Conservation (phyloP, 2,329 filamentous ascomycete species). For the Dryadomyces quercivorus region DNA sequence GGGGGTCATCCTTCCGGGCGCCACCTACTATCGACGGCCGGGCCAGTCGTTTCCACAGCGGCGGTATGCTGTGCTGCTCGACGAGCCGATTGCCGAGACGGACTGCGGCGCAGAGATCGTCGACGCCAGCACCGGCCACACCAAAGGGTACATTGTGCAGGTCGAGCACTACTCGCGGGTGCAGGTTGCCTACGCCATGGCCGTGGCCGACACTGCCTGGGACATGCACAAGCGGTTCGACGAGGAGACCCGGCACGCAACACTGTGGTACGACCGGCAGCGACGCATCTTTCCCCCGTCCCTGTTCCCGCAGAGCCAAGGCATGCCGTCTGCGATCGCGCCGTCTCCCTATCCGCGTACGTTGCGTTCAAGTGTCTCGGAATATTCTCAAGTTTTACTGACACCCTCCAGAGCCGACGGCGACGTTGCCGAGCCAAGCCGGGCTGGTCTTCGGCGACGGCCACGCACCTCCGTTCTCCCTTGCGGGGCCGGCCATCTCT, state of each 20-base stretch:
- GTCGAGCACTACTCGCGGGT: conserved; percentile 1
- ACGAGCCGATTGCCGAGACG: not conserved
- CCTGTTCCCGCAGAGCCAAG: no score
- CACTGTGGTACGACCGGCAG: not conserved
- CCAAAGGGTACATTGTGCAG: conserved; percentile 2
- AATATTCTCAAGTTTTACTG: no score
- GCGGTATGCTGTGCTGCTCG: conserved; percentile 1
- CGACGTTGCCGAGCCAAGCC: not conserved
- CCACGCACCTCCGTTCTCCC: not conserved
- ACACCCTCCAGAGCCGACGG: not conserved
- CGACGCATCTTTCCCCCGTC: not conserved
- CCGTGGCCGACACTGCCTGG: not conserved
- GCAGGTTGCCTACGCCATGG: conserved; percentile 3
- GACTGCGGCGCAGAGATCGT: conserved; percentile 1
- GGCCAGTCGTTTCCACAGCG: conserved; percentile 1
- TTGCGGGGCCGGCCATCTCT: not conserved
- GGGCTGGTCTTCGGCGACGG: not conserved
- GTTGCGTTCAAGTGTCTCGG: no score
- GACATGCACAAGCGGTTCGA: conserved; percentile 3
- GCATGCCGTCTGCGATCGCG: no score
- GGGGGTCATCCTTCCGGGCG: not conserved
- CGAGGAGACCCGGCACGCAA: conserved; percentile 2
- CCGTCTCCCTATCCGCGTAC: no score
- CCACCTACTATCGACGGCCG: not conserved
- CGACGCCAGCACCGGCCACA: not conserved